Percentiles rank a stretch among this genome's conserved stretches.
These are phyloP conservation scores for Lomentospora prolificans DNA, from an alignment of 2,329 filamentous ascomycete genomes.

Conservation along the genomic window DNA sequence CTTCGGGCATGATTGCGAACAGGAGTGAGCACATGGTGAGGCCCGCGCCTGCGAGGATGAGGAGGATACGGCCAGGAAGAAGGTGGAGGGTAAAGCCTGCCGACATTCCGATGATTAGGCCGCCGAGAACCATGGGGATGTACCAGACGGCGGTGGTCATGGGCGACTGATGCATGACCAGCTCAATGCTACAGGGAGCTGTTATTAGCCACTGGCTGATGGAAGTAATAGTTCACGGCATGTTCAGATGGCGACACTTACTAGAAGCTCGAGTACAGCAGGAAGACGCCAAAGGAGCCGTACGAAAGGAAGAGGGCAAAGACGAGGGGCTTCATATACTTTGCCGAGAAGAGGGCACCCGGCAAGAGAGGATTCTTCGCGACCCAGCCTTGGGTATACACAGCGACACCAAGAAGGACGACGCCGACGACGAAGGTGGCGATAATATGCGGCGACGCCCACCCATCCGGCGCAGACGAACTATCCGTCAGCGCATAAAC, in stretches of 20 bases:
- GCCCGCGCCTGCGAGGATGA: slow-evolving; percentile 40
- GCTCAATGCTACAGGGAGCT: slow-evolving; percentile 33
- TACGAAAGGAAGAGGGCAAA: slow-evolving; percentile 38
- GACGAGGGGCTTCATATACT: slow-evolving; percentile 49
- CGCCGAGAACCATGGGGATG: slow-evolving; percentile 47
- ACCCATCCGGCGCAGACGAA: slow-evolving; percentile 49
- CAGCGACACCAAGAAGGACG: slow-evolving; percentile 38
- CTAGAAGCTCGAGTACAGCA: slow-evolving; percentile 58
- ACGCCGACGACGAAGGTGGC: slow-evolving; percentile 48
- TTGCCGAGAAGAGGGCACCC: slow-evolving; percentile 50
- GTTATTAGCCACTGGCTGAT: background rate
- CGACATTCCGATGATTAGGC: slow-evolving; percentile 42
- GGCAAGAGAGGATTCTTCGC: slow-evolving; percentile 53
- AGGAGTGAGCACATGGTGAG: slow-evolving; percentile 41
- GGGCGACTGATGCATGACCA: slow-evolving; percentile 40
- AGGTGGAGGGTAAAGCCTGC: slow-evolving; percentile 47
- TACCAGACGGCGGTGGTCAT: slow-evolving; percentile 50
- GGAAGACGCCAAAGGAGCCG: slow-evolving; percentile 50
- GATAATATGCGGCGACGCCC: slow-evolving; percentile 57
- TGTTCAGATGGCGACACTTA: slow-evolving; percentile 27
- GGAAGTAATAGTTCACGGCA: too few relatives aligned
- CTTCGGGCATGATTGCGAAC: slow-evolving; percentile 44
- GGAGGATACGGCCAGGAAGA: slow-evolving; percentile 40
- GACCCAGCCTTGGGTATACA: slow-evolving; percentile 55
- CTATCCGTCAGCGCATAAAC: slow-evolving; percentile 60